Base-by-base conservation (phyloP, 257 asterid genomes). In the Lycium ferocissimum region DNA sequence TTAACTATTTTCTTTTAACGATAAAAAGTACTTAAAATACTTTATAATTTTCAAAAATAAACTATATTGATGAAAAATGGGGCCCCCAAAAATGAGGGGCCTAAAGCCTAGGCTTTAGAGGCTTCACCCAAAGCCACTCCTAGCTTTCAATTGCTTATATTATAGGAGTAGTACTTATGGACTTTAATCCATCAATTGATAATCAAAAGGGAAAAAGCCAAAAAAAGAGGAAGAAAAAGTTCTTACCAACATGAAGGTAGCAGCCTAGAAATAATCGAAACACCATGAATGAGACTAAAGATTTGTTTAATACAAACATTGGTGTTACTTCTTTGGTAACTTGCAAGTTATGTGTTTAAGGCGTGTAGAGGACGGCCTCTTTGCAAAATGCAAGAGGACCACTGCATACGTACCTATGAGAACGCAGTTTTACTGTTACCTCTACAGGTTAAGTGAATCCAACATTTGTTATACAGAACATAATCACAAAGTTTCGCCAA, bases 281-380 rank as follows among this genome's bases (percentile, higher is more conserved):
- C 35, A 72, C 38, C 58, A 72, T 43, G 58, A 72, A 72, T 43
- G 18, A 72, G n/a, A 0, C 56, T 20, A 11, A 11, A 45, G 40
- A 20, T 73, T 72, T 47, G 40, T 13, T 72, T 45, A 45, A 72
- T 72, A 47, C 56, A 47, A 73, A n/a, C 59, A 73, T 73, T 73
- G 59, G 6, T 49, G 38, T 45, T 45, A 72, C 49, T n/a, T 72
- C 58, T 20, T 72, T 40, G 53, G 79, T 40, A 26, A 72, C 57
- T 72, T 47, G 38, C 9, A 73, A 38, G 54, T 70, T 40, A 8
- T 40, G 54, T 38, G 79, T 70, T 40, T 40, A 33, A 70, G 7
- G 7, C 0, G 58, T 73, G 10, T n/a, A 73, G 59, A n/a, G n/a
- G n/a, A 49, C 13, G 0, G 0, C 17, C 58, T 72, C 57, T 45